phyloP scores from a whole-genome alignment of 2,329 filamentous ascomycete genomes.

The Xylariales sp. region DNA sequence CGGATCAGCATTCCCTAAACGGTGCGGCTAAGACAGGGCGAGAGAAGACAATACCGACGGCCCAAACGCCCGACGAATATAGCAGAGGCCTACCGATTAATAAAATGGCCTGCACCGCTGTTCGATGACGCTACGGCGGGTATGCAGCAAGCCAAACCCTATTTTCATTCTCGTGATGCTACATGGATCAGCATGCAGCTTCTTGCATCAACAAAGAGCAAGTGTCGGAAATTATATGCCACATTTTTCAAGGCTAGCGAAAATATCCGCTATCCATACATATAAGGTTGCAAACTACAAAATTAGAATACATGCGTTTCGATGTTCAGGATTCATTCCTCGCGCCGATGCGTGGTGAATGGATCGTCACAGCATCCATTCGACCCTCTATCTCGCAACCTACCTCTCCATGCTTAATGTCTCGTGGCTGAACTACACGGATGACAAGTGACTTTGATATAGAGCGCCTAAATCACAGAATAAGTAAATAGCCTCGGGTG shows the following conservation, averaged over 20 bases:
- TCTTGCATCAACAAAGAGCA: not conserved
- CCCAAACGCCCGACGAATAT: not conserved
- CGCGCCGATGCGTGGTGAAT: not conserved
- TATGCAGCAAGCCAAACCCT: not conserved
- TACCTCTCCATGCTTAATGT: not conserved
- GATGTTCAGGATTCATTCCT: conserved; percentile 1
- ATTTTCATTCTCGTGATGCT: not conserved
- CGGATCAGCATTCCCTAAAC: not conserved
- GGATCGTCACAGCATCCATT: not conserved
- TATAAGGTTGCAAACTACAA: not conserved
- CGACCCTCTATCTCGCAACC: not conserved
- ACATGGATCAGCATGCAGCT: not conserved
- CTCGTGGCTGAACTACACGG: not conserved
- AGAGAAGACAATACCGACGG: not conserved
- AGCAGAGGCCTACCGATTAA: not conserved
- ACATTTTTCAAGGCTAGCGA: not conserved
- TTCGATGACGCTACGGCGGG: not conserved
- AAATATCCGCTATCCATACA: not conserved
- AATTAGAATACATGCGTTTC: not conserved
- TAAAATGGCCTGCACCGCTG: not conserved
- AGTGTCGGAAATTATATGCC: not conserved
- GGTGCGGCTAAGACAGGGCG: not conserved
- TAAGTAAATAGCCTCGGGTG: conserved; percentile 8
- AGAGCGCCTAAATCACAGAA: not conserved
- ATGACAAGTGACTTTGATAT: not conserved